phyloP scores from a whole-genome alignment of 768 basidiomycete species.

The Mycena vitilis region DNA sequence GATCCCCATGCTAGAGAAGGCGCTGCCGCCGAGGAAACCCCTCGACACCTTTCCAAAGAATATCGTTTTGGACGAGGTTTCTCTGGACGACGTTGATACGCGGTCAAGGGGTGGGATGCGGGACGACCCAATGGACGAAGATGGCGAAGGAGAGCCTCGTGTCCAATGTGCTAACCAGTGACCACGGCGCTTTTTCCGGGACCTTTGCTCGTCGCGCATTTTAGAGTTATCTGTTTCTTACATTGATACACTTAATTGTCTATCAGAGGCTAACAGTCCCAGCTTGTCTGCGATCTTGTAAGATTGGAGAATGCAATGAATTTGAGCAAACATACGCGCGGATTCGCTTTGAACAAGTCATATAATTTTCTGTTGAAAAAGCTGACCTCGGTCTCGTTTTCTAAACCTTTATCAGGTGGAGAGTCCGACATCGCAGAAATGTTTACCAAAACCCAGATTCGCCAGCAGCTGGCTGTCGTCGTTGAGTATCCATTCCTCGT shows the following conservation, averaged over 20 bases:
- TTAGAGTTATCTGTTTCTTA: slow-evolving; percentile 46
- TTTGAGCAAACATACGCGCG: slow-evolving; percentile 66
- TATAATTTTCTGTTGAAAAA: slow-evolving; percentile 87
- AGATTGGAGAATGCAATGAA: slow-evolving; percentile 6
- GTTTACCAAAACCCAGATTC: slow-evolving; percentile 81
- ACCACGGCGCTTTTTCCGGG: slow-evolving; percentile 35
- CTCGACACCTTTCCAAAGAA: slow-evolving; percentile 76
- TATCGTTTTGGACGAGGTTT: slow-evolving; percentile 83
- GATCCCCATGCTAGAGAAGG: slow-evolving; percentile 83
- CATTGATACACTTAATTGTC: slow-evolving; percentile 48
- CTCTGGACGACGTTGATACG: slow-evolving; percentile 82
- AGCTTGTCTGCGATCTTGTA: slow-evolving; percentile 51
- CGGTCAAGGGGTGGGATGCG: slow-evolving; percentile 64
- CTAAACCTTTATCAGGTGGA: slow-evolving; percentile 52
- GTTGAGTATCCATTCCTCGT: slow-evolving; percentile 92
- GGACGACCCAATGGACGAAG: slow-evolving; percentile 91
- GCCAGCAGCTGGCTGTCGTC: slow-evolving; percentile 75
- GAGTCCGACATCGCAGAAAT: background rate
- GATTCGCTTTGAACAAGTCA: slow-evolving; percentile 84
- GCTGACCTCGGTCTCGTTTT: slow-evolving; percentile 96
- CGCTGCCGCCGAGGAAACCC: slow-evolving; percentile 82
- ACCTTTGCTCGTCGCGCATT: slow-evolving; percentile 37
- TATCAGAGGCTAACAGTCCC: slow-evolving; percentile 51
- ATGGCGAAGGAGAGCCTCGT: slow-evolving; percentile 81
- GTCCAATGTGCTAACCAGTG: slow-evolving; percentile 97